These are phyloP conservation scores for Aspergillus avenaceus DNA, from an alignment of 495 filamentous ascomycete species.

Conservation along the genomic window DNA sequence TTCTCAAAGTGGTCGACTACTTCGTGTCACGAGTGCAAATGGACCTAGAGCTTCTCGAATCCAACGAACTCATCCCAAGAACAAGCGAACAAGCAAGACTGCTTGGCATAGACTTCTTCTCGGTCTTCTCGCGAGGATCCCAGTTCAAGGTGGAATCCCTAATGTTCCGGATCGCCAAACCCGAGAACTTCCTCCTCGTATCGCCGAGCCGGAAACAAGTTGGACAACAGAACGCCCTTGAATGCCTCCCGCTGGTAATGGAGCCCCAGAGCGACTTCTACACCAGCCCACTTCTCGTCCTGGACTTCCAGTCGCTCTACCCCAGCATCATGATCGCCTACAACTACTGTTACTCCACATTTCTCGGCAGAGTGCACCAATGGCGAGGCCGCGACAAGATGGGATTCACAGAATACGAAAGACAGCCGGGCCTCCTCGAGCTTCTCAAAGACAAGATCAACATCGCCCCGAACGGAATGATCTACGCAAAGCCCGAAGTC, in stretches of 20 bases:
- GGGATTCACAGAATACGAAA: slow-evolving; percentile 82
- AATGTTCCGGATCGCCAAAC: slow-evolving; percentile 98
- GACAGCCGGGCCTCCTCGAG: slow-evolving; percentile 68
- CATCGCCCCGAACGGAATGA: slow-evolving; percentile 92
- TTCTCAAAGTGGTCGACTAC: slow-evolving; percentile 75
- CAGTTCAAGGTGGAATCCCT: slow-evolving; percentile 98
- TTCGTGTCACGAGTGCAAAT: slow-evolving; percentile 73
- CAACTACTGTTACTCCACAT: slow-evolving; percentile 99
- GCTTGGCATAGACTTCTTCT: slow-evolving; percentile 93
- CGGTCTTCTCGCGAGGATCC: slow-evolving; percentile 87
- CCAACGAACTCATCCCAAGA: slow-evolving; percentile 81
- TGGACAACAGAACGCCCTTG: slow-evolving; percentile 87
- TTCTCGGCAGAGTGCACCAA: slow-evolving; percentile 74
- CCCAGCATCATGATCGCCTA: slow-evolving; percentile 99
- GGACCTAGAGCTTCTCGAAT: slow-evolving; percentile 85
- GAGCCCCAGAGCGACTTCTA: slow-evolving; percentile 96
- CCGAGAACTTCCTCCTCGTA: slow-evolving; percentile 87
- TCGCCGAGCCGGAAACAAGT: slow-evolving; percentile 91
- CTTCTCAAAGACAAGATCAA: slow-evolving; percentile 85
- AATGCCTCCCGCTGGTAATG: slow-evolving; percentile 95
- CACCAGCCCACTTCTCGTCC: slow-evolving; percentile 78
- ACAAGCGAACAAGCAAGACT: slow-evolving; percentile 94
- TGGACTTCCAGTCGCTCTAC: slow-evolving; percentile 96
- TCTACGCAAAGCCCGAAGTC: slow-evolving; percentile 83
- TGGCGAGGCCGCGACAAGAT: slow-evolving; percentile 94